A percentile compares a stretch with the other conserved stretches of the same genome.
Conservation (phyloP, 2,329 filamentous ascomycete species). For the Penicillium sp. region DNA sequence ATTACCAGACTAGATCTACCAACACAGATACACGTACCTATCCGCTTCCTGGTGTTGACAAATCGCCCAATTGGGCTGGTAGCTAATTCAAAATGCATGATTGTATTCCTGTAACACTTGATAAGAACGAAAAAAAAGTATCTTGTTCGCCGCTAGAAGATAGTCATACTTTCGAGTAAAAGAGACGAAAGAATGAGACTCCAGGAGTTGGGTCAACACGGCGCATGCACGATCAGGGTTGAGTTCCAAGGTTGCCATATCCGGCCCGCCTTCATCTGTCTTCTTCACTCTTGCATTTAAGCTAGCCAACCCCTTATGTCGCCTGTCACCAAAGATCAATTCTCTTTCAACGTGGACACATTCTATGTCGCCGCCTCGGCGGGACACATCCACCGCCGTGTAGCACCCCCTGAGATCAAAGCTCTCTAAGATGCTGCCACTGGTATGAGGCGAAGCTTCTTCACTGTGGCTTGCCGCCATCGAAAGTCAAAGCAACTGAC, state of each 20-base stretch:
- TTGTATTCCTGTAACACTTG: background rate
- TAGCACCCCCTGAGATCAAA: slow-evolving; percentile 47
- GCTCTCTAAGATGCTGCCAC: slow-evolving; percentile 49
- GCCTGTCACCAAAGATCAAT: slow-evolving; percentile 39
- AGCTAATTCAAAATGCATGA: background rate
- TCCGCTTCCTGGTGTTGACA: too few species aligned
- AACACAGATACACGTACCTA: too few species aligned
- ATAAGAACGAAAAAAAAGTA: too few species aligned
- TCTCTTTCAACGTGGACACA: slow-evolving; percentile 46
- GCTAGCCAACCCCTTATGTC: slow-evolving; percentile 8
- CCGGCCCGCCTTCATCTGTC: background rate
- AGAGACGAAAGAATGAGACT: too few species aligned
- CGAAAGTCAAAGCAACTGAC: slow-evolving; percentile 59
- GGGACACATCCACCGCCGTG: slow-evolving; percentile 48
- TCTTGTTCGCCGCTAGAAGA: too few species aligned
- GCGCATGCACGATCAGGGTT: too few species aligned
- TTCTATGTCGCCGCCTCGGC: slow-evolving; percentile 49
- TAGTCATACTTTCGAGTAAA: too few species aligned
- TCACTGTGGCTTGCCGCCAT: slow-evolving; percentile 60
- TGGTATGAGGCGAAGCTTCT: slow-evolving; percentile 64
- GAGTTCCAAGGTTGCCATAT: too few species aligned
- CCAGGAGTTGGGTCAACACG: too few species aligned
- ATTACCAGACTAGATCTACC: background rate
- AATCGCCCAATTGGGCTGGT: background rate
- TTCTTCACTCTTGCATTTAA: too few species aligned